Evolutionary conservation across 805 yeast species (phyloP).

Genomic region (Geotrichum ghanense): DNA sequence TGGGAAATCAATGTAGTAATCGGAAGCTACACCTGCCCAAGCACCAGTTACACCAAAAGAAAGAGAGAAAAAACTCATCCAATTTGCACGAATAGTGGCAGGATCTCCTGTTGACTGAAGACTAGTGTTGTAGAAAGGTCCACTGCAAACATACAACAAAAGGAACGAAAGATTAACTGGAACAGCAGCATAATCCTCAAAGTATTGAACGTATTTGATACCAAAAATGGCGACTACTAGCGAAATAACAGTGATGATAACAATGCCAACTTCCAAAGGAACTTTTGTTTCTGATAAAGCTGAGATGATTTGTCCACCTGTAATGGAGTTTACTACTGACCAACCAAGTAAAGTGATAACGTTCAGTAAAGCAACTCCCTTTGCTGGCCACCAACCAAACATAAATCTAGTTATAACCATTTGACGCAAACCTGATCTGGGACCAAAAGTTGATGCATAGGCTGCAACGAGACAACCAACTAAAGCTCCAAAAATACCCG

Average conservation of each 20-base stretch:
- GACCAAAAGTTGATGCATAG: constrained; percentile 79
- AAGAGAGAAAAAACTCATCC: constrained; percentile 61
- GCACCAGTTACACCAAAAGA: constrained; percentile 73
- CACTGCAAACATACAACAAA: constrained; percentile 47
- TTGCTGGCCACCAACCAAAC: constrained; percentile 81
- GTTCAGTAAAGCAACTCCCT: constrained; percentile 59
- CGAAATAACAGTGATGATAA: constrained; percentile 54
- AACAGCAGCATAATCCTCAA: constrained; percentile 55
- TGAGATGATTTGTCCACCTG: constrained; percentile 74
- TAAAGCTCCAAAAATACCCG: constrained; percentile 52
- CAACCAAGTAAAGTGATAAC: constrained; percentile 79
- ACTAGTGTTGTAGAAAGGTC: constrained; percentile 20
- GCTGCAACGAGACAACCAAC: constrained; percentile 72
- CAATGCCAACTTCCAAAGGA: constrained; percentile 63
- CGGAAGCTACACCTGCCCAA: constrained; percentile 83
- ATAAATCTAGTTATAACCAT: constrained; percentile 73
- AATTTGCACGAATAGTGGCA: constrained; percentile 47
- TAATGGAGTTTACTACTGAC: constrained; percentile 84
- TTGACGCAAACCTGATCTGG: constrained; percentile 80
- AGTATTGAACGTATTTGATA: constrained; percentile 54
- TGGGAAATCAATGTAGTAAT: constrained; percentile 73
- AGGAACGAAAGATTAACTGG: constrained; percentile 61
- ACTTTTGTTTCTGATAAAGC: constrained; percentile 54
- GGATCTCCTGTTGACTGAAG: constrained; percentile 28
- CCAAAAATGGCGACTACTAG: constrained; percentile 68